phyloP scores from a whole-genome alignment of 257 asterid species.

The Striga asiatica region DNA sequence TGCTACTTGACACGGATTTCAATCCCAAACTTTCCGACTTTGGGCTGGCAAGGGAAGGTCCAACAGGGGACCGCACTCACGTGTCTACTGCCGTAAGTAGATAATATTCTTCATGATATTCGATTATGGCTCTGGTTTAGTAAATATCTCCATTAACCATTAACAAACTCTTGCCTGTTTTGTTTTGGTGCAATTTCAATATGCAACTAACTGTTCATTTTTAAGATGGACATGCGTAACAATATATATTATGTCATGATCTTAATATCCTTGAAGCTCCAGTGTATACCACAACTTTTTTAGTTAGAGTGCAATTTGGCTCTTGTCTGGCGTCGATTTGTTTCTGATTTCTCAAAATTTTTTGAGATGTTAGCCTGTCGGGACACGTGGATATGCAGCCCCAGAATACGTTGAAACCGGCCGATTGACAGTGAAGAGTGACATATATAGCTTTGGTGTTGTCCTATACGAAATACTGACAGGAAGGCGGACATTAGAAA shows the following conservation, averaged over 20 bases:
- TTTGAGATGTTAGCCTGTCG: slow-evolving; percentile 52
- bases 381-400: slow-evolving; percentile 81
- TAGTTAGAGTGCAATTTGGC: too few relatives aligned
- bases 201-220: too few relatives aligned
- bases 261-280: too few relatives aligned
- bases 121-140: too few relatives aligned
- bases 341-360: slow-evolving; percentile 4
- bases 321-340: neutral
- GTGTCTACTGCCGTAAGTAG: slow-evolving; percentile 82
- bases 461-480: slow-evolving; percentile 75
- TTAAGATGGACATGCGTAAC: too few relatives aligned
- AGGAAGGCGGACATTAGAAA: slow-evolving; percentile 72
- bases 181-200: too few relatives aligned
- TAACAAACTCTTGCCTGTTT: too few relatives aligned
- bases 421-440: slow-evolving; percentile 66
- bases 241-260: too few relatives aligned
- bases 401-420: slow-evolving; percentile 64
- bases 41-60: slow-evolving; percentile 96
- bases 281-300: too few relatives aligned
- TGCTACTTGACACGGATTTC: slow-evolving; percentile 69
- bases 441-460: too few relatives aligned
- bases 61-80: slow-evolving; percentile 55
- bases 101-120: neutral
- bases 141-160: too few relatives aligned
- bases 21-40: slow-evolving; percentile 76